These are phyloP conservation scores for Starmera caribaea DNA, from an alignment of 805 yeast species.

Conservation along the genomic window DNA sequence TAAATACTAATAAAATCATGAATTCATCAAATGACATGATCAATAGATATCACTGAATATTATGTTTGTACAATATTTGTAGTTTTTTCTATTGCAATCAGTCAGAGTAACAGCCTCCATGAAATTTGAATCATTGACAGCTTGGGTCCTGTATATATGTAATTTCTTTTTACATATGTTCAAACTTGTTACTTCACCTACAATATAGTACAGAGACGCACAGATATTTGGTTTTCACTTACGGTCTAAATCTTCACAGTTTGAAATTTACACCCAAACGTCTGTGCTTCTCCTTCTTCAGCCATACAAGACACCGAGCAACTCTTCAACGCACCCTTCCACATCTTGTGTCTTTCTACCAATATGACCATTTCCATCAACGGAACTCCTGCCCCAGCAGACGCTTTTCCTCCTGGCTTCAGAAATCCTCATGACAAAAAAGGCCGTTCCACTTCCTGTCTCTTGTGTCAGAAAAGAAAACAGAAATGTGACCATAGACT, in stretches of 20 bases:
- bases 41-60: too few species aligned
- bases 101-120: too few species aligned
- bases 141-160: not conserved
- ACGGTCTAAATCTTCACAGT: too few species aligned
- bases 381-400: not conserved
- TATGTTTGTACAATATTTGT: too few species aligned
- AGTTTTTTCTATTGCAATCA: too few species aligned
- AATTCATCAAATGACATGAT: too few species aligned
- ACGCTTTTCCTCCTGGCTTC: not conserved
- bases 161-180: too few species aligned
- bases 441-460: conserved; percentile 48
- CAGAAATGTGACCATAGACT: conserved; percentile 58
- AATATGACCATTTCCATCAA: not conserved
- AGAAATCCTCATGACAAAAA: conserved; percentile 29
- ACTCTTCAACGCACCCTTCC: too few species aligned
- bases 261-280: not conserved
- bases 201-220: too few species aligned
- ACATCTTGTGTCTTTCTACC: not conserved
- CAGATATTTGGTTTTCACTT: too few species aligned
- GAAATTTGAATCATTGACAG: not conserved
- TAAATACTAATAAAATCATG: too few species aligned
- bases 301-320: not conserved
- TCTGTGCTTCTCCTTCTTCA: not conserved
- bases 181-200: too few species aligned
- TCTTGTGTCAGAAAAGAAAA: conserved; percentile 46